phyloP scores from a whole-genome alignment of 345 rosid species.

The Linum lewisii region DNA sequence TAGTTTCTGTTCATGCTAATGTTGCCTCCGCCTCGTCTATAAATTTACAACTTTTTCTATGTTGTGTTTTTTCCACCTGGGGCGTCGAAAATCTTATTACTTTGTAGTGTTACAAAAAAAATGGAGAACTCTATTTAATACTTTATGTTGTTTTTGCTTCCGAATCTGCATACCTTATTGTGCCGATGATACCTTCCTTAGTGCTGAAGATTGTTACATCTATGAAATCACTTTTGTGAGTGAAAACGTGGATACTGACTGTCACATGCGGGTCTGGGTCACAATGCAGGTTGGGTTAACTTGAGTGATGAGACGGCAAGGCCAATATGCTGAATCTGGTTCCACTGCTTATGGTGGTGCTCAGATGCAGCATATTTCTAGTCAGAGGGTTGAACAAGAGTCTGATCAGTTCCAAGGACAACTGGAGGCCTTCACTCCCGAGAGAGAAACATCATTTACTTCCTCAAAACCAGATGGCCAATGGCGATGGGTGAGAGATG shows the following conservation, averaged over 20 bases:
- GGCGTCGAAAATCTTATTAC: too few relatives aligned
- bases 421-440: conserved; percentile 87
- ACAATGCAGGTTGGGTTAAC: conserved; percentile 6
- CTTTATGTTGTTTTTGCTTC: too few relatives aligned
- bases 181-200: too few relatives aligned
- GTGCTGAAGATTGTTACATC: too few relatives aligned
- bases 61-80: too few relatives aligned
- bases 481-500: conserved; percentile 76
- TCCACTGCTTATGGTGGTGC: conserved; percentile 42
- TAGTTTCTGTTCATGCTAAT: too few relatives aligned
- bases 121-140: too few relatives aligned
- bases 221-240: background rate
- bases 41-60: too few relatives aligned
- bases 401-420: conserved; percentile 60
- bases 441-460: conserved; percentile 50
- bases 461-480: conserved; percentile 47
- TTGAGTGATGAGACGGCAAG: conserved; percentile 54
- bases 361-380: conserved; percentile 48
- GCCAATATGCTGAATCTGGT: conserved; percentile 48
- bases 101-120: too few relatives aligned
- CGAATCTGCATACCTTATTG: too few relatives aligned
- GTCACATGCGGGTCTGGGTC: conserved; percentile 10
- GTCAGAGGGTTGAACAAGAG: conserved; percentile 38
- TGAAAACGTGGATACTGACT: background rate
- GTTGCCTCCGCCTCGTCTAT: too few relatives aligned